Evolutionary conservation across 2,329 filamentous ascomycete species (phyloP).

Genomic region (Atkinsonella texensis): DNA sequence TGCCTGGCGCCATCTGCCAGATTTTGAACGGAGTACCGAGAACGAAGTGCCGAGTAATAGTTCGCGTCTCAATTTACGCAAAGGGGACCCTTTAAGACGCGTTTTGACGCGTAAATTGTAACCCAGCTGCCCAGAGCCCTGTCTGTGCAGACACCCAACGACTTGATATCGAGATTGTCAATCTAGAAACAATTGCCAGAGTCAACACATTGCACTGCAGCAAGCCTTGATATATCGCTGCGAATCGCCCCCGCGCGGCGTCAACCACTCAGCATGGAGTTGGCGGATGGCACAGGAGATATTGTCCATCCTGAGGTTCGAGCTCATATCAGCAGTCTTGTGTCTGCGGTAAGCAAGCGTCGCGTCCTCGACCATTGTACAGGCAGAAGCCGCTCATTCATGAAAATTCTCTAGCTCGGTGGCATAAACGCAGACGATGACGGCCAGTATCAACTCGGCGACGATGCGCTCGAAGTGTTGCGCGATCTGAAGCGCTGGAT

Average conservation of each 20-base stretch:
- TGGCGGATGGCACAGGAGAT: conserved; percentile 37
- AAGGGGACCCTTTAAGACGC: conserved; percentile 8
- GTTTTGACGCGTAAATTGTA: conserved; percentile 12
- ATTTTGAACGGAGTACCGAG: too few relatives aligned
- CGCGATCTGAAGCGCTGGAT: conserved; percentile 94
- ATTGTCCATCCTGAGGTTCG: conserved; percentile 85
- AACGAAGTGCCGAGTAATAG: too few relatives aligned
- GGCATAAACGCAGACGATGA: conserved; percentile 69
- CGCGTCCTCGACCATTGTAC: conserved; percentile 5
- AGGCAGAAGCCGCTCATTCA: background rate
- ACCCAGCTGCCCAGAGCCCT: too few relatives aligned
- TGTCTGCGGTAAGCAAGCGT: conserved; percentile 63
- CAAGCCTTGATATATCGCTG: background rate
- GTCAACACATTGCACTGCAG: background rate
- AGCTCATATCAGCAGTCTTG: conserved; percentile 84
- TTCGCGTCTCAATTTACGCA: conserved; percentile 3
- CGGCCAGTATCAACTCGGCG: conserved; percentile 76
- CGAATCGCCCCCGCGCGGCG: background rate
- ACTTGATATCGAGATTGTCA: background rate
- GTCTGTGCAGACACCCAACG: background rate
- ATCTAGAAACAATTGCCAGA: background rate
- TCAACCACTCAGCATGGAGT: conserved; percentile 34
- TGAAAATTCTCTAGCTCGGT: conserved; percentile 50
- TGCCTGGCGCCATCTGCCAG: too few relatives aligned
- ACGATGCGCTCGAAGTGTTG: conserved; percentile 82